Evolutionary conservation across 331 rosid genomes (phyloP).

Genomic region (Quercus phellos): DNA sequence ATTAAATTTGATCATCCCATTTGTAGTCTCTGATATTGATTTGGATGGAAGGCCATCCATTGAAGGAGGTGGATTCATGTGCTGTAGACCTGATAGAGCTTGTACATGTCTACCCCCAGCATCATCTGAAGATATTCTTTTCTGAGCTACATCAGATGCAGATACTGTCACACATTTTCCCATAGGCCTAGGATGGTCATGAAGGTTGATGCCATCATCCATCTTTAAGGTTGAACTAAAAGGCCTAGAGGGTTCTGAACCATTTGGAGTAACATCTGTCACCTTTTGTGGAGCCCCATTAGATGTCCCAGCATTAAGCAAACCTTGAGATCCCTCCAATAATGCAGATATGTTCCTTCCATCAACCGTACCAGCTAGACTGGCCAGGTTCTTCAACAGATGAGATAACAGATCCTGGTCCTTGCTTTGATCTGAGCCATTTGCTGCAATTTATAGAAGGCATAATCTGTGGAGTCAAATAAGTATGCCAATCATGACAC

Average conservation of each 20-base stretch:
- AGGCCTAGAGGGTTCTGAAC: slow-evolving; percentile 26
- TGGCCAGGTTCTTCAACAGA: slow-evolving; percentile 58
- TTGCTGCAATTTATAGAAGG: slow-evolving; percentile 55
- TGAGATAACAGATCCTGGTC: slow-evolving; percentile 71
- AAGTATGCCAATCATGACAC: slow-evolving; percentile 23
- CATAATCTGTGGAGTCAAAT: slow-evolving; percentile 26
- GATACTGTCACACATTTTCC: slow-evolving; percentile 28
- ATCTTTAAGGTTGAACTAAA: slow-evolving; percentile 25
- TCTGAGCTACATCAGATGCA: slow-evolving; percentile 25
- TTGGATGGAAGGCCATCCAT: slow-evolving; percentile 35
- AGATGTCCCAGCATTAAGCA: slow-evolving; percentile 42
- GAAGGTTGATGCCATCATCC: slow-evolving; percentile 20
- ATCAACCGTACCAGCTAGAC: slow-evolving; percentile 42
- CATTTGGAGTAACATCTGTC: slow-evolving; percentile 36
- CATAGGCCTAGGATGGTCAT: slow-evolving; percentile 28
- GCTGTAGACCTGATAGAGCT: slow-evolving; percentile 25
- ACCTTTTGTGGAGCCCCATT: slow-evolving; percentile 29
- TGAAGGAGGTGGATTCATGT: slow-evolving; percentile 13
- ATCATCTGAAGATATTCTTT: slow-evolving; percentile 37
- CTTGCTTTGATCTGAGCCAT: slow-evolving; percentile 47
- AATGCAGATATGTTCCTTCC: slow-evolving; percentile 49
- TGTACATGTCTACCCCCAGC: slow-evolving; percentile 32
- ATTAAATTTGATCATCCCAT: slow-evolving; percentile 38
- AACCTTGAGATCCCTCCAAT: slow-evolving; percentile 48
- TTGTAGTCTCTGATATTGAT: slow-evolving; percentile 28